Percentiles rank a stretch among this genome's conserved stretches.
Evolutionary conservation across 2,329 filamentous ascomycete species (phyloP).

Genomic region (Phaeosphaeria sp.): DNA sequence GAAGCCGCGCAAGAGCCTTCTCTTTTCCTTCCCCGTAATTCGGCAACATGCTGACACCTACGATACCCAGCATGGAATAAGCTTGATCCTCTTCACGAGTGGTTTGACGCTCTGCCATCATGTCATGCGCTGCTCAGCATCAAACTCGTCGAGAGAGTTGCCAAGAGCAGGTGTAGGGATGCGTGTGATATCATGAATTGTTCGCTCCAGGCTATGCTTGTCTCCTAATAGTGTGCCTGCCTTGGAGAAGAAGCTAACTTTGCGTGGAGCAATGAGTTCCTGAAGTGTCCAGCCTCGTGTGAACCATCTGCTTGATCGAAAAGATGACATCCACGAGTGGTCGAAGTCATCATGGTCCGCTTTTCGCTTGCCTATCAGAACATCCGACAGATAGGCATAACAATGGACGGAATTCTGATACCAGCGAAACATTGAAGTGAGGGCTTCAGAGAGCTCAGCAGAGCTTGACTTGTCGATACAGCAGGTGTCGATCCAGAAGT

Average conservation of each 20-base stretch:
- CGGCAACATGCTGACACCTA: background rate
- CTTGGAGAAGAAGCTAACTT: background rate
- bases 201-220: background rate
- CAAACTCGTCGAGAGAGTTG: too few relatives aligned
- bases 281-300: too few relatives aligned
- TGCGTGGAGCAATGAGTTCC: slow-evolving; percentile 1
- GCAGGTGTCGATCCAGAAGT: background rate
- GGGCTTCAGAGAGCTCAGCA: slow-evolving; percentile 1
- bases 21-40: slow-evolving; percentile 2
- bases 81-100: slow-evolving; percentile 2
- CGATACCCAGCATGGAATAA: slow-evolving; percentile 1
- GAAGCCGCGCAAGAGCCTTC: background rate
- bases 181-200: too few relatives aligned
- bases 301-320: background rate
- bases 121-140: too few relatives aligned
- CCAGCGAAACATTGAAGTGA: slow-evolving; percentile 5
- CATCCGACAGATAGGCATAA: slow-evolving; percentile 9
- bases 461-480: background rate
- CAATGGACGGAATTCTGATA: slow-evolving; percentile 9
- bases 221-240: background rate
- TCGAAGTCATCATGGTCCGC: background rate
- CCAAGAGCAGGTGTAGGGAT: too few relatives aligned
- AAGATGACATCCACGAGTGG: background rate
- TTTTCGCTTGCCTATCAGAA: slow-evolving; percentile 1
- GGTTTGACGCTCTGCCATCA: background rate